phyloP scores from a whole-genome alignment of 441 rosid species.

The Adansonia madagascariensis region DNA sequence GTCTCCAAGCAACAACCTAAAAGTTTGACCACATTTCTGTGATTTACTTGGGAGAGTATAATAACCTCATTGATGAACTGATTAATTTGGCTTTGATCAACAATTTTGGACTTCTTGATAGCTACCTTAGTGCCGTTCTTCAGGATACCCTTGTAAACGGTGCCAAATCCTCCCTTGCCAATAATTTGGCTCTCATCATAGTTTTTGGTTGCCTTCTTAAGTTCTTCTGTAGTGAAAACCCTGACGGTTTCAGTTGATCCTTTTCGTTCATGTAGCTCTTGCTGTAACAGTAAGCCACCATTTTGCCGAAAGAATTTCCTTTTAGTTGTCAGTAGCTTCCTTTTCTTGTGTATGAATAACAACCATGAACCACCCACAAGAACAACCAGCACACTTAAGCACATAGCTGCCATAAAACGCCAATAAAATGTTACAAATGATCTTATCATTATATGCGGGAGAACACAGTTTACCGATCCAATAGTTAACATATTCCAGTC shows the following conservation, averaged over 20 bases:
- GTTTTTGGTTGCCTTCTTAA: slow-evolving; percentile 34
- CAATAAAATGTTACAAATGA: neutral
- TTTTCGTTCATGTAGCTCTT: slow-evolving; percentile 6
- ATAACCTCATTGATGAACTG: slow-evolving; percentile 46
- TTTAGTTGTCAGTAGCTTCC: slow-evolving; percentile 9
- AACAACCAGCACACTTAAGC: slow-evolving; percentile 4
- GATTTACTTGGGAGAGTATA: slow-evolving; percentile 46
- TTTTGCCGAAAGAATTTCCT: slow-evolving; percentile 31
- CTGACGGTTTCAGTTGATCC: slow-evolving; percentile 23
- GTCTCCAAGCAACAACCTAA: slow-evolving; percentile 53
- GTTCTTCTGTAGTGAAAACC: slow-evolving; percentile 35
- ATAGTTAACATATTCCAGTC: neutral
- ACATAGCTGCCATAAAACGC: neutral
- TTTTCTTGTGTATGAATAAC: neutral
- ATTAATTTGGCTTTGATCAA: slow-evolving; percentile 35
- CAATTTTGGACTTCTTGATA: slow-evolving; percentile 40
- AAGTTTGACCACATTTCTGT: slow-evolving; percentile 45
- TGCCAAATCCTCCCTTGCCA: slow-evolving; percentile 42
- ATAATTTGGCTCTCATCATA: slow-evolving; percentile 31
- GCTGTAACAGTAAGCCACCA: slow-evolving; percentile 30
- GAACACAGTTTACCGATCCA: neutral
- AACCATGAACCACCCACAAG: slow-evolving; percentile 3
- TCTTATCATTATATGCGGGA: too few relatives aligned
- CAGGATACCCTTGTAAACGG: slow-evolving; percentile 44
- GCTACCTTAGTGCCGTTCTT: slow-evolving; percentile 30